Base-by-base conservation (phyloP, 192 early-diverging fungal species). In the Cetraspora pellucida region DNA sequence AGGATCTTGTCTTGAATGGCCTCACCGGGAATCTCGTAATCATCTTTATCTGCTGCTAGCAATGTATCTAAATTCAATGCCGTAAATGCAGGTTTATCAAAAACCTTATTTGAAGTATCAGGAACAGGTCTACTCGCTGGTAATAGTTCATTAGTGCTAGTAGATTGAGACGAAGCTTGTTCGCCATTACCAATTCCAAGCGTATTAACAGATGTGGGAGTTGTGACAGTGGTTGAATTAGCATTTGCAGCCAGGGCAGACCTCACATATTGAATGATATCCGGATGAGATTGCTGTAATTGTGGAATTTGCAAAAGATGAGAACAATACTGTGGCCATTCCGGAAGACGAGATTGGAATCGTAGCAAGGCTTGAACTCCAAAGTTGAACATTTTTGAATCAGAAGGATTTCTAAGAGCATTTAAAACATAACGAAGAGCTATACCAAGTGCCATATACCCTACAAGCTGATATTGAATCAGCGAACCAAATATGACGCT, bases 401-500 rank as follows among this genome's bases (percentile, higher is more conserved):
- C 89, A 6, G 91, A 81, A 2, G 93, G 86, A 43, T 90, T 92
- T 31, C 95, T 90, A 54, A 98, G 84, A 0, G 96, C 92, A 65
- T 95, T 93, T 21, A 98, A 80, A 5, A 98, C 91, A 86, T 92
- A 95, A 11, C 93, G 92, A n/a, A 99, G 81, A 13, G 96, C 95
- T 37, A 90, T 89, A n/a, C 93, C 92, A 43, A 97, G 88, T 27
- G 91, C 89, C 28, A 88, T 84, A 16, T 90, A 90, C 0, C 91
- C 89, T 8, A 97, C 91, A 65, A 98, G 84, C 49, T 96, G 94
- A 68, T 93, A 88, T 82, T 96, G 95, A 55, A 99, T 92, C 69
- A 98, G 78, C 13, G 89, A 85, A 7, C 98, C 98, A 81, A 99
- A 96, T 23, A 99, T 86, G 30, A 92, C 86, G 59, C 93, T 92